Conservation (phyloP, 495 filamentous ascomycete genomes). For the Physcia stellaris region DNA sequence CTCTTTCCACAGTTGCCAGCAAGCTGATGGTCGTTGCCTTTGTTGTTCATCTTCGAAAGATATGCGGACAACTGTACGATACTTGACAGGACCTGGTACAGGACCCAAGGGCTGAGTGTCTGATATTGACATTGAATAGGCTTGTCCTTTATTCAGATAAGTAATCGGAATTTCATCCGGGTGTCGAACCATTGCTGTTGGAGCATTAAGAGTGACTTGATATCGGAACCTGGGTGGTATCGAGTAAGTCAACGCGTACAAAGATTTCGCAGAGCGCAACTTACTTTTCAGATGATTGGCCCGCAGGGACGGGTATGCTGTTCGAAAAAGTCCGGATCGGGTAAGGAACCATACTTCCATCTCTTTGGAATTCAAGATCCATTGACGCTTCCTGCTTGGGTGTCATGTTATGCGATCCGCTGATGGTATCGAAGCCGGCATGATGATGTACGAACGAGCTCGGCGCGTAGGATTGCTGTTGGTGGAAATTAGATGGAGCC, state of each 20-base stretch:
- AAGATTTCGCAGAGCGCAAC: constrained; percentile 21
- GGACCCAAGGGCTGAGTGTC: constrained; percentile 39
- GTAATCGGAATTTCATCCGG: constrained; percentile 81
- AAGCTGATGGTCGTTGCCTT: constrained; percentile 61
- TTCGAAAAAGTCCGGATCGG: constrained; percentile 15
- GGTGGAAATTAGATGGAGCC: constrained; percentile 59
- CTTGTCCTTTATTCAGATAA: constrained; percentile 94
- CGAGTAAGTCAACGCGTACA: constrained; percentile 27
- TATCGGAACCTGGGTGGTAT: constrained; percentile 61
- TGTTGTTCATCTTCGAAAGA: constrained; percentile 94
- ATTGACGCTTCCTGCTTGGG: constrained; percentile 35
- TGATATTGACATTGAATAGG: constrained; percentile 65
- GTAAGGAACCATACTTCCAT: constrained; percentile 22
- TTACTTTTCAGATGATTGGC: constrained; percentile 28
- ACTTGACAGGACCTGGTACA: constrained; percentile 36
- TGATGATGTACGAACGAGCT: constrained; percentile 68
- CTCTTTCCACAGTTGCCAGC: constrained; percentile 96
- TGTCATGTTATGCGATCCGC: constrained; percentile 46
- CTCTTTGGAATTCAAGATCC: constrained; percentile 25
- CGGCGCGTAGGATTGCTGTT: constrained; percentile 56
- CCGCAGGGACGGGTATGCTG: constrained; percentile 25
- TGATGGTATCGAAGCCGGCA: constrained; percentile 64
- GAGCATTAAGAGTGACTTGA: constrained; percentile 77
- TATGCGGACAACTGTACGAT: constrained; percentile 77
- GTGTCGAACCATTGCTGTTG: constrained; percentile 90